Evolutionary conservation across 2,329 filamentous ascomycete genomes (phyloP).

Genomic region (Sporothrix inflata): DNA sequence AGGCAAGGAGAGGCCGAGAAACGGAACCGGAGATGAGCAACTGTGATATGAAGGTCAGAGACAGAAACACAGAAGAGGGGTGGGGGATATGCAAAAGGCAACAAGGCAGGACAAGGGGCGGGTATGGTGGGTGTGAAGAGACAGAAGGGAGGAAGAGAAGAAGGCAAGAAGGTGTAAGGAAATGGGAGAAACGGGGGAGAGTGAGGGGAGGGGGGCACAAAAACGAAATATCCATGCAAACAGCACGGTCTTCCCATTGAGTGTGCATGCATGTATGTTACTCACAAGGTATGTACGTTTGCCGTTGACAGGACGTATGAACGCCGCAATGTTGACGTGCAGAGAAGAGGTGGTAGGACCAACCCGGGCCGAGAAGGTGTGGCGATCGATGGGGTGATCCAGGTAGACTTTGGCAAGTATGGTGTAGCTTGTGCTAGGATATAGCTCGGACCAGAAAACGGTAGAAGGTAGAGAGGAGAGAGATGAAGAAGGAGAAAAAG

Average conservation of each 20-base stretch:
- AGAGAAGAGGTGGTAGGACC: conserved; percentile 34
- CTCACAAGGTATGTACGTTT: conserved; percentile 16
- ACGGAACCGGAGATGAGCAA: conserved; percentile 32
- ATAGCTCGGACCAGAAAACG: neutral
- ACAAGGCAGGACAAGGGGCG: conserved; percentile 19
- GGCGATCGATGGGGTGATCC: conserved; percentile 42
- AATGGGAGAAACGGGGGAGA: neutral
- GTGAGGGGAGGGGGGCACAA: neutral
- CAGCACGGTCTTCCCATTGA: neutral
- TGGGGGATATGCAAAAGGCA: conserved; percentile 28
- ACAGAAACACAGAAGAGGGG: conserved; percentile 11
- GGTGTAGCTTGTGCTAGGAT: neutral
- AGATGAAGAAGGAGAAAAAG: conserved; percentile 24
- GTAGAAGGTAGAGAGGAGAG: neutral
- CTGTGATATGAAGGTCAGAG: conserved; percentile 28
- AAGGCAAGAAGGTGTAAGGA: neutral
- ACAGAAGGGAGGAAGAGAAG: neutral
- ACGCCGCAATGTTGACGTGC: conserved; percentile 32
- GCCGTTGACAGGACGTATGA: conserved; percentile 9
- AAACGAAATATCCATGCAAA: neutral
- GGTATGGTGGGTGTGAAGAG: neutral
- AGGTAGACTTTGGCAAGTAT: conserved; percentile 35
- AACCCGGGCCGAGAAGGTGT: conserved; percentile 37
- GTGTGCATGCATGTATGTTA: neutral
- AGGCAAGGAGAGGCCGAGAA: conserved; percentile 39